These are phyloP conservation scores for Thelephora aurantiotincta DNA, from an alignment of 768 basidiomycete species.

Conservation along the genomic window DNA sequence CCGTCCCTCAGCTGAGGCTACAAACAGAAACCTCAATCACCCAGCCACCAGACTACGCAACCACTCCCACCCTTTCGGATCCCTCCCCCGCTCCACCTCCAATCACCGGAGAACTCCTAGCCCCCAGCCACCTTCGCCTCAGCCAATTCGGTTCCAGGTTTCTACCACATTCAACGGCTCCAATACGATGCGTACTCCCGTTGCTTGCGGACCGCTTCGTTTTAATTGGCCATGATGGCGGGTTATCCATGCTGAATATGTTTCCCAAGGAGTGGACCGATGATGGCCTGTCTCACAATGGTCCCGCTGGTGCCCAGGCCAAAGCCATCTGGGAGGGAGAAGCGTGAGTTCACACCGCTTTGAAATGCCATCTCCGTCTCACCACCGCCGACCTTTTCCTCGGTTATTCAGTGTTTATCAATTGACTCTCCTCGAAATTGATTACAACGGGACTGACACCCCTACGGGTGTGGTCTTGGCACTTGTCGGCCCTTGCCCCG, in stretches of 20 bases:
- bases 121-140: slow-evolving; percentile 50
- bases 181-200: slow-evolving; percentile 65
- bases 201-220: slow-evolving; percentile 47
- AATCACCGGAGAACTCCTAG: slow-evolving; percentile 31
- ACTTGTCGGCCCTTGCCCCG: slow-evolving; percentile 43
- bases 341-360: slow-evolving; percentile 29
- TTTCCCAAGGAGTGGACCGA: slow-evolving; percentile 61
- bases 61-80: slow-evolving; percentile 7
- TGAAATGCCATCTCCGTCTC: not conserved
- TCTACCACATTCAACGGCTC: slow-evolving; percentile 63
- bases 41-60: slow-evolving; percentile 8
- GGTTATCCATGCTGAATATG: slow-evolving; percentile 73
- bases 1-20: slow-evolving; percentile 10
- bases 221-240: slow-evolving; percentile 71
- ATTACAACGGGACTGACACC: slow-evolving; percentile 37
- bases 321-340: slow-evolving; percentile 67
- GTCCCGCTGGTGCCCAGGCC: slow-evolving; percentile 59
- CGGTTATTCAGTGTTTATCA: slow-evolving; percentile 51
- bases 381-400: no score
- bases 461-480: slow-evolving; percentile 68
- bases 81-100: slow-evolving; percentile 10
- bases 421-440: slow-evolving; percentile 57
- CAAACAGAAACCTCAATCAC: slow-evolving; percentile 11
- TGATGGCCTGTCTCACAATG: slow-evolving; percentile 24
- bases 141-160: slow-evolving; percentile 80